Evolutionary conservation across 129 eudicot species (phyloP).

Genomic region (Centrapalus pauciflorus): DNA sequence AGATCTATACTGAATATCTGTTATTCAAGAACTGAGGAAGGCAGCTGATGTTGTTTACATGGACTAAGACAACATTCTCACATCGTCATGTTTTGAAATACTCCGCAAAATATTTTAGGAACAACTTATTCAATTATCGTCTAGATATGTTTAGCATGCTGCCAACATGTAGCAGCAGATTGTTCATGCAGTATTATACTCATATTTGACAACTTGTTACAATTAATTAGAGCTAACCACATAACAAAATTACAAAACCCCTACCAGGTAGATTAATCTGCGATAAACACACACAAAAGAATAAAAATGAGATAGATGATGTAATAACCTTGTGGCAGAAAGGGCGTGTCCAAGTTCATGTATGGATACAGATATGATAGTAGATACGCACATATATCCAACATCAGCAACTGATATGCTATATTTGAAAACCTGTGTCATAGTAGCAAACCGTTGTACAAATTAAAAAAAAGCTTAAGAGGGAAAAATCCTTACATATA

Average conservation of each 20-base stretch:
- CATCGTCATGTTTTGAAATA: background rate
- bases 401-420: slow-evolving; percentile 48
- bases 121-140: background rate
- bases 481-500: too few relatives aligned
- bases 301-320: slow-evolving; percentile 1
- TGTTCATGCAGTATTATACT: background rate
- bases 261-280: background rate
- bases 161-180: background rate
- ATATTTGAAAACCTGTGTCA: slow-evolving; percentile 44
- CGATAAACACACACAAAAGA: background rate
- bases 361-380: slow-evolving; percentile 52
- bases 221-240: background rate
- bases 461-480: too few relatives aligned
- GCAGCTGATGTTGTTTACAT: background rate
- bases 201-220: background rate
- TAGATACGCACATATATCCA: slow-evolving; percentile 54
- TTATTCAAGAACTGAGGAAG: background rate
- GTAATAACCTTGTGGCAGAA: slow-evolving; percentile 94
- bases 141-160: background rate
- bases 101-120: background rate
- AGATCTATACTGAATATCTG: background rate
- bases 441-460: too few relatives aligned
- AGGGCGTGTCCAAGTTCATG: slow-evolving; percentile 97
- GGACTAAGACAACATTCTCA: background rate
- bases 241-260: background rate